Conservation (phyloP, 1,284 basidiomycete genomes). For the Phylloboletellus chloephorus region DNA sequence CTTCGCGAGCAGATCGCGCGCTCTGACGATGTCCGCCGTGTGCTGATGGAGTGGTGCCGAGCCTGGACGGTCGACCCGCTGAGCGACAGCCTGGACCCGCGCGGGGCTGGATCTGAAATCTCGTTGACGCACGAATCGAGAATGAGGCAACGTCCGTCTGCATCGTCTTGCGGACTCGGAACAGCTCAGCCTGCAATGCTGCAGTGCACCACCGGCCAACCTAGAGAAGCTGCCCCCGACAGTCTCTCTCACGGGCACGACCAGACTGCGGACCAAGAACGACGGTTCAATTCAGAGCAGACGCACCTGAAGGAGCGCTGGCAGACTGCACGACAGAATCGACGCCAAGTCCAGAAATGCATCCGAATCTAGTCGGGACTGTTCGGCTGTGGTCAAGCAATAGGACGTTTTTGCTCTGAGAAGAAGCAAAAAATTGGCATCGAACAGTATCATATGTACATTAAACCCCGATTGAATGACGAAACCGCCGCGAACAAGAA, state of each 20-base stretch:
- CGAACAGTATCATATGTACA: too few relatives aligned
- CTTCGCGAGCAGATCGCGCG: slow-evolving; percentile 9
- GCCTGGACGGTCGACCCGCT: neutral
- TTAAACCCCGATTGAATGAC: too few relatives aligned
- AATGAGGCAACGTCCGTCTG: neutral
- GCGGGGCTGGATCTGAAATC: neutral
- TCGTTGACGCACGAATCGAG: neutral
- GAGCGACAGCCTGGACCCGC: neutral
- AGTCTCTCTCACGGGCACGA: neutral
- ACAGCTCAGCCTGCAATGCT: neutral
- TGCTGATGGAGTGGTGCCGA: slow-evolving; percentile 14
- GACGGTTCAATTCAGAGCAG: slow-evolving; percentile 5
- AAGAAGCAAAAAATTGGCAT: too few relatives aligned
- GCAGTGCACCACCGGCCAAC: neutral
- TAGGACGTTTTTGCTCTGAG: too few relatives aligned
- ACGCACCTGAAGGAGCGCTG: slow-evolving; percentile 10
- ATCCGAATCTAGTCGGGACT: too few relatives aligned
- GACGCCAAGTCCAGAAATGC: slow-evolving; percentile 1
- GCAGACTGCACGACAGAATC: slow-evolving; percentile 7
- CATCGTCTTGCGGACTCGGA: neutral
- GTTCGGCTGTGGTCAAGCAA: too few relatives aligned
- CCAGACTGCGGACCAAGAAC: neutral
- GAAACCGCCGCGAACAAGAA: slow-evolving; percentile 1
- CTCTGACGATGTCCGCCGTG: slow-evolving; percentile 4
- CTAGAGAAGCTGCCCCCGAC: neutral